Base-by-base conservation (phyloP, 495 filamentous ascomycete species). In the Lepraria neglecta region DNA sequence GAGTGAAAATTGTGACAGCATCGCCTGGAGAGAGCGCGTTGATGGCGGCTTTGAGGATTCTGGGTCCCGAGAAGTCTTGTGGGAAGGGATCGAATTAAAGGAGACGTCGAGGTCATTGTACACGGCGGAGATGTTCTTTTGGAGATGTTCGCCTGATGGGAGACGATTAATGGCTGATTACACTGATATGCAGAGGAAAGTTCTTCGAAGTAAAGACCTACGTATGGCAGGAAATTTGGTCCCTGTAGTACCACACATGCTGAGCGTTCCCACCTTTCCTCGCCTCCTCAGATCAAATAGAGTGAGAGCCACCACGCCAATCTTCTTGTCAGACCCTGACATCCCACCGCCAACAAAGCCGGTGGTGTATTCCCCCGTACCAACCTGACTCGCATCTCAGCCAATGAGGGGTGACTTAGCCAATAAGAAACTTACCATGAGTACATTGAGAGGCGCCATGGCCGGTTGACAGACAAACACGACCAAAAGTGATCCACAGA, bases 1-100 rank as follows among this genome's bases (percentile, higher is more conserved):
- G 92, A 3, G 92, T 96, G 81, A 97, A 97, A 73, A 97, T 95
- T 11, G 92, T 97, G 74, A 97, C 92, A 55, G 90, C 92, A 62
- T 89, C 89, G 56, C 91, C 92, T 7, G 85, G 82, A 46, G 83
- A 82, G 43, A 97, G 79, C 27, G 86, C 84, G 71, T 97, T 89
- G 69, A 97, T 96, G 58, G 92, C 92, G 7, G 82, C 70, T 72
- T 95, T 96, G 81, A 97, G 31, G 92, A 83, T 44, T 91, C 84
- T 4, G 91, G 82, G 66, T 97, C 90, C 56, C 78, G 74, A 47
- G 69, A 74, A 58, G 78, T 72, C 61, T 85, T 81, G 68, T 92
- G 84, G 52, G 83, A 81, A 6, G 92, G 92, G 73, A 81, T 95
- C 24, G 90, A 90, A 60, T 81, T 76, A 77, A 96, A 97, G 21